Evolutionary conservation across 202 grass and related monocot species (phyloP).

Genomic region (Musa balbisiana): DNA sequence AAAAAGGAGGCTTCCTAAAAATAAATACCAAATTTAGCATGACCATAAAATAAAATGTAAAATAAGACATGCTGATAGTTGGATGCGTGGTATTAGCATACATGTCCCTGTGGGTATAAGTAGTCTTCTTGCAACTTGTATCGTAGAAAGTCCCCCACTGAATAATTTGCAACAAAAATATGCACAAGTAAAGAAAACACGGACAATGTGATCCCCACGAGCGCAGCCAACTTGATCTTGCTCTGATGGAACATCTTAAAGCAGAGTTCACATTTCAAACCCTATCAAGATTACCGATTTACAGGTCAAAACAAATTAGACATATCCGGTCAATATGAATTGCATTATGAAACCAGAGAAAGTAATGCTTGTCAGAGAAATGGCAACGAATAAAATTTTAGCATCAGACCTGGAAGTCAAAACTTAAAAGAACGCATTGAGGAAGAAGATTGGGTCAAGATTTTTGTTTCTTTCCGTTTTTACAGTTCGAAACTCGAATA

Average conservation of each 20-base stretch:
- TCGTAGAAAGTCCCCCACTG: constrained; percentile 50
- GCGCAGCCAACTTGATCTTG: constrained; percentile 85
- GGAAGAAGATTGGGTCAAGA: background rate
- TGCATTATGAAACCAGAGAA: background rate
- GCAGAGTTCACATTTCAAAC: constrained; percentile 13
- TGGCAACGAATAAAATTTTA: background rate
- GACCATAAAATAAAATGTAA: background rate
- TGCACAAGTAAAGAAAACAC: constrained; percentile 75
- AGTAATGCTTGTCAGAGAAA: background rate
- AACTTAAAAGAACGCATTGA: background rate
- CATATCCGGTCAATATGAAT: background rate
- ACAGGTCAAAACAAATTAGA: background rate
- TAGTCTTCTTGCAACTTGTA: constrained; percentile 49
- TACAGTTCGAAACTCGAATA: background rate
- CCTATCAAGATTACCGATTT: background rate
- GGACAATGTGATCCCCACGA: constrained; percentile 67
- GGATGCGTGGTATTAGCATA: constrained; percentile 17
- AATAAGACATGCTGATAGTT: background rate
- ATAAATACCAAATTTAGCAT: background rate
- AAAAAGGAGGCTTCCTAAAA: background rate
- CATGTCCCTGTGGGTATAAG: constrained; percentile 46
- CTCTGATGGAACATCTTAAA: constrained; percentile 88
- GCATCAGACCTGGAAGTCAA: background rate
- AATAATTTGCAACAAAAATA: constrained; percentile 90
- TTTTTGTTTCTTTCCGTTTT: background rate